These are phyloP conservation scores for Venturia oleaginea DNA, from an alignment of 2,329 filamentous ascomycete species.

Conservation along the genomic window DNA sequence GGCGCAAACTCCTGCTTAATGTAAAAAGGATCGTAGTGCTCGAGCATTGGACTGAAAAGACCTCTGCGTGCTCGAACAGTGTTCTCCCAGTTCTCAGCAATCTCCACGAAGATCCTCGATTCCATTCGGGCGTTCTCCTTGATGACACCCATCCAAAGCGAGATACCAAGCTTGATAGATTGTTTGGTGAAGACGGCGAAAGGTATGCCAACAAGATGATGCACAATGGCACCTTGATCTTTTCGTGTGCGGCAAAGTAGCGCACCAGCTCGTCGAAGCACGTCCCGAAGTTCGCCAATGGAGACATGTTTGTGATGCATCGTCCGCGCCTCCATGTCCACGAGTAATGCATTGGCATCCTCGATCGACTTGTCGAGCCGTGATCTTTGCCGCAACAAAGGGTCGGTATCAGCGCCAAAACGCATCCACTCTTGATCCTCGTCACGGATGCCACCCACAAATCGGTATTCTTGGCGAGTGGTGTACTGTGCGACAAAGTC, in stretches of 20 bases:
- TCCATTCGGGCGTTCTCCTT: conserved; percentile 90
- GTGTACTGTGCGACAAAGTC: conserved; percentile 97
- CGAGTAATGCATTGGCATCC: conserved; percentile 50
- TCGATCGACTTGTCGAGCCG: conserved; percentile 36
- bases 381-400: conserved; percentile 13
- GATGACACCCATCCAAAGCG: conserved; percentile 92
- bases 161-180: conserved; percentile 90
- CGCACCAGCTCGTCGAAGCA: conserved; percentile 74
- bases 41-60: conserved; percentile 54
- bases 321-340: conserved; percentile 63
- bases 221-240: conserved; percentile 69
- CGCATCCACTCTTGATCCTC: conserved; percentile 58
- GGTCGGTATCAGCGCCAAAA: conserved; percentile 29
- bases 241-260: conserved; percentile 70
- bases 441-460: conserved; percentile 65
- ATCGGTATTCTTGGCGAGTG: conserved; percentile 89
- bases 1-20: conserved; percentile 87
- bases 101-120: conserved; percentile 73
- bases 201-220: conserved; percentile 84
- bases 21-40: conserved; percentile 78
- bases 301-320: conserved; percentile 60
- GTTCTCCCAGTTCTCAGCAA: conserved; percentile 83
- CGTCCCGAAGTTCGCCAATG: conserved; percentile 67
- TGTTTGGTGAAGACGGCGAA: conserved; percentile 91
- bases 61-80: conserved; percentile 70